These are phyloP conservation scores for Phaeosphaeriaceae sp. DNA, from an alignment of 2,329 filamentous ascomycete genomes.

Conservation along the genomic window DNA sequence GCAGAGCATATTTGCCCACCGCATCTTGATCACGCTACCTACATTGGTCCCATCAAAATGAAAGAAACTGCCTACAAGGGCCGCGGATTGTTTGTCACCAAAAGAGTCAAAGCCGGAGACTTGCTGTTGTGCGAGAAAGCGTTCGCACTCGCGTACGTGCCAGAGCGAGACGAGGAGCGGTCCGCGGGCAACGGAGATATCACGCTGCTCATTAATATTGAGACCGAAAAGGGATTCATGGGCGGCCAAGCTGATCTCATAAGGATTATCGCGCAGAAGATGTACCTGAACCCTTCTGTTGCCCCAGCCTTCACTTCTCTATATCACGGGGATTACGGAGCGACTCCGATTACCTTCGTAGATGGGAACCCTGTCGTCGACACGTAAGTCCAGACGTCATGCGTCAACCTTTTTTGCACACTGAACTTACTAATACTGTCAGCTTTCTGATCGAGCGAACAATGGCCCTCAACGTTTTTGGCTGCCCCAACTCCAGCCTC, in stretches of 20 bases:
- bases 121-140: slow-evolving; percentile 60
- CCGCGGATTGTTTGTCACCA: slow-evolving; percentile 59
- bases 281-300: slow-evolving; percentile 51
- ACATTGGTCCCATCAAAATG: slow-evolving; percentile 51
- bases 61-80: slow-evolving; percentile 50
- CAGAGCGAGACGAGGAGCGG: slow-evolving; percentile 17
- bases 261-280: slow-evolving; percentile 53
- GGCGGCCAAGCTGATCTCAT: slow-evolving; percentile 55
- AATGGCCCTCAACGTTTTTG: slow-evolving; percentile 55
- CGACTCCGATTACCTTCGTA: slow-evolving; percentile 5
- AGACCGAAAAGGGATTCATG: slow-evolving; percentile 38
- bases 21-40: slow-evolving; percentile 58
- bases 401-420: slow-evolving; percentile 51
- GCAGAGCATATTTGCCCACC: slow-evolving; percentile 49
- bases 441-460: slow-evolving; percentile 56
- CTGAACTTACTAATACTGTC: slow-evolving; percentile 36
- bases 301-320: slow-evolving; percentile 42
- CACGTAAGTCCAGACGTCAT: not conserved
- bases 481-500: slow-evolving; percentile 33
- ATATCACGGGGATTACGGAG: slow-evolving; percentile 50
- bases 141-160: slow-evolving; percentile 52
- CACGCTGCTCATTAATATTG: slow-evolving; percentile 49
- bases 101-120: slow-evolving; percentile 45
- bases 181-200: slow-evolving; percentile 1
- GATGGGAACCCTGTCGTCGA: not conserved